phyloP scores from a whole-genome alignment of 2,329 filamentous ascomycete genomes.

The Aspergillus sp. region DNA sequence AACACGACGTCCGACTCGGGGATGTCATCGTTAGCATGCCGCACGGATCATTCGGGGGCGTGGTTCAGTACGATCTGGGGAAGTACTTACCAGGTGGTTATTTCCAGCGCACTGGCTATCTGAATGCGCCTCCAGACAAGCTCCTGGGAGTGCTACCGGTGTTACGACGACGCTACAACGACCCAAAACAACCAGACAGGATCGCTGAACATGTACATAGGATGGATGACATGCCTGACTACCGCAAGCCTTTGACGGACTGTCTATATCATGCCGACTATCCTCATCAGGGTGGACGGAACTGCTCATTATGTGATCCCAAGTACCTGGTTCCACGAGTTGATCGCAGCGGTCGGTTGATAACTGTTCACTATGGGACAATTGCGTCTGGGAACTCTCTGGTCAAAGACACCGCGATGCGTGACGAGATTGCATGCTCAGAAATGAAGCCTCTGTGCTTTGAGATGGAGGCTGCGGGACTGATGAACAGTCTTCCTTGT shows the following conservation, averaged over 20 bases:
- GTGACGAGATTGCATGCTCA: not conserved
- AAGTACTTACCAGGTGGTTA: conserved; percentile 5
- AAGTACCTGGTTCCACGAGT: not conserved
- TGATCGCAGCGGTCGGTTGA: not conserved
- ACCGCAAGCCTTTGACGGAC: not conserved
- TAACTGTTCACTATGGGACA: not conserved
- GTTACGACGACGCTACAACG: not conserved
- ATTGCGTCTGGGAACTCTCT: not conserved
- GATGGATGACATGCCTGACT: not conserved
- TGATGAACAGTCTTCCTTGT: no score
- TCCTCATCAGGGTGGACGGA: not conserved
- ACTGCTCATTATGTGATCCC: not conserved
- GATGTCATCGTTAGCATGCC: conserved; percentile 6
- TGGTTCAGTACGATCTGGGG: conserved; percentile 21
- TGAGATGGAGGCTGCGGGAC: no score
- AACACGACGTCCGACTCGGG: conserved; percentile 11
- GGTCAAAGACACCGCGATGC: not conserved
- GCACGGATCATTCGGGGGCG: not conserved
- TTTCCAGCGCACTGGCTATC: conserved; percentile 9
- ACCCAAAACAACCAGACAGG: not conserved
- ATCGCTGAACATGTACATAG: not conserved
- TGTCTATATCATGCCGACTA: not conserved
- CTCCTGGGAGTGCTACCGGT: not conserved
- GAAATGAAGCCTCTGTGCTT: no score
- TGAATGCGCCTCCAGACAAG: conserved; percentile 12